Evolutionary conservation across 1,284 basidiomycete genomes (phyloP).

Genomic region (Rhodotorula sp.): DNA sequence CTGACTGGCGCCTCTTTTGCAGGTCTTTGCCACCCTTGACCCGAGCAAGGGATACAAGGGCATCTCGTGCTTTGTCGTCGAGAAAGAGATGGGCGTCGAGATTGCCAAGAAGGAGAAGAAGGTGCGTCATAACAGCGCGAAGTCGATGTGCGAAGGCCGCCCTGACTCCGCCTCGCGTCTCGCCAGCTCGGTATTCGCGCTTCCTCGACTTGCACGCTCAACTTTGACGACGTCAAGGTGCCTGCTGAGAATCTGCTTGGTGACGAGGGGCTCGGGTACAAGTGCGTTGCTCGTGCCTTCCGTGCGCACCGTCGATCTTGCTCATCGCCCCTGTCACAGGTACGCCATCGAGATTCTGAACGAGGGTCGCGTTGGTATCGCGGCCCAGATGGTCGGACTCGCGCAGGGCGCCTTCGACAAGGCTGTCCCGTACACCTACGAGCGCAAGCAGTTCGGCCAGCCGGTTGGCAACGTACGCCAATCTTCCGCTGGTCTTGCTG

Average conservation of each 20-base stretch:
- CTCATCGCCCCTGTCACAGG: slow-evolving; percentile 17
- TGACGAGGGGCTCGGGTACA: slow-evolving; percentile 91
- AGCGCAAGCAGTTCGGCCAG: slow-evolving; percentile 92
- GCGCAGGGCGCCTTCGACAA: slow-evolving; percentile 97
- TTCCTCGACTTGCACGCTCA: slow-evolving; percentile 94
- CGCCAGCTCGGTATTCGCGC: slow-evolving; percentile 82
- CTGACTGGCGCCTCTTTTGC: background rate
- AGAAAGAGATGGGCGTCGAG: slow-evolving; percentile 94
- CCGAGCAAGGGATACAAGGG: slow-evolving; percentile 97
- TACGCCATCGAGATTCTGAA: slow-evolving; percentile 94
- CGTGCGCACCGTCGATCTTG: background rate
- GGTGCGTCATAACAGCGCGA: slow-evolving; percentile 49
- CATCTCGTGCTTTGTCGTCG: slow-evolving; percentile 95
- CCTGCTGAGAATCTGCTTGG: slow-evolving; percentile 94
- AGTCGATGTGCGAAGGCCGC: slow-evolving; percentile 24
- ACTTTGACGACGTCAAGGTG: slow-evolving; percentile 92
- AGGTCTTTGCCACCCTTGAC: slow-evolving; percentile 94
- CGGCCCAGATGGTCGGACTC: slow-evolving; percentile 78
- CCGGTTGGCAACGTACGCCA: slow-evolving; percentile 64
- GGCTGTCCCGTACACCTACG: slow-evolving; percentile 86
- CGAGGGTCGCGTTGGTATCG: slow-evolving; percentile 94
- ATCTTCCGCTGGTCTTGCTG: background rate
- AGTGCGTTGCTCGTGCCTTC: slow-evolving; percentile 55
- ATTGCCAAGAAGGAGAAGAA: slow-evolving; percentile 99
- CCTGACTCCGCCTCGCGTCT: background rate